phyloP scores from a whole-genome alignment of 1,284 basidiomycete genomes.

The Sanghuangporus sanghuang region DNA sequence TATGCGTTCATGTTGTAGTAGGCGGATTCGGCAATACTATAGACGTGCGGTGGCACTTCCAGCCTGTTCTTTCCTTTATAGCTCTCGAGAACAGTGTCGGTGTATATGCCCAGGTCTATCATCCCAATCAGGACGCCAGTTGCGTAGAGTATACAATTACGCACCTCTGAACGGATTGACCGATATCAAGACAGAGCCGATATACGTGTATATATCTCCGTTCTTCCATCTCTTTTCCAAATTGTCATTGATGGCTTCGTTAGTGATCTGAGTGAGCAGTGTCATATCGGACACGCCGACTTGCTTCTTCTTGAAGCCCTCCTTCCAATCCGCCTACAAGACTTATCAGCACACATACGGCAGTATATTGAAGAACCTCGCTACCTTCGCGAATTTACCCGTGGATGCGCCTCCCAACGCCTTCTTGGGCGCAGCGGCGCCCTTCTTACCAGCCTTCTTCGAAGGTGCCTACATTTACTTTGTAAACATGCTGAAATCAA shows the following conservation, averaged over 20 bases:
- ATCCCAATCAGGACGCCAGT: not conserved
- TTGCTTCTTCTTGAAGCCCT: slow-evolving; percentile 96
- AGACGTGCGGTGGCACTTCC: slow-evolving; percentile 97
- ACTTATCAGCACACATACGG: not conserved
- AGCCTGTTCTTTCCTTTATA: slow-evolving; percentile 98
- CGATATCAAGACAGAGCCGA: slow-evolving; percentile 95
- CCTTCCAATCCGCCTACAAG: slow-evolving; percentile 91
- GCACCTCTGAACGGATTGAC: slow-evolving; percentile 96
- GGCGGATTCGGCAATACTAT: slow-evolving; percentile 92
- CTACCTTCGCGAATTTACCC: slow-evolving; percentile 72
- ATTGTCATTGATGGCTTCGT: slow-evolving; percentile 98
- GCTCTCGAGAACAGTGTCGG: slow-evolving; percentile 77
- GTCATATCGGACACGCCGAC: slow-evolving; percentile 99
- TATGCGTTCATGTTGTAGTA: slow-evolving; percentile 99
- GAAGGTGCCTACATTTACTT: slow-evolving; percentile 62
- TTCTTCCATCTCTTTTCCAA: slow-evolving; percentile 94
- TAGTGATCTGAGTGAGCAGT: slow-evolving; percentile 92
- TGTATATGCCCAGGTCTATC: slow-evolving; percentile 94
- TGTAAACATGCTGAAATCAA: not conserved
- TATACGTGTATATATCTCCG: slow-evolving; percentile 98
- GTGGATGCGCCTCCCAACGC: slow-evolving; percentile 38
- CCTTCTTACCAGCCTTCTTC: slow-evolving; percentile 91
- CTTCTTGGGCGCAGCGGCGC: slow-evolving; percentile 55
- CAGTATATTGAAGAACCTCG: slow-evolving; percentile 2
- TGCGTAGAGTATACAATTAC: slow-evolving; percentile 22